These are phyloP conservation scores for Heliamphora exappendiculata DNA, from an alignment of 148 eudicot genomes.

Conservation along the genomic window DNA sequence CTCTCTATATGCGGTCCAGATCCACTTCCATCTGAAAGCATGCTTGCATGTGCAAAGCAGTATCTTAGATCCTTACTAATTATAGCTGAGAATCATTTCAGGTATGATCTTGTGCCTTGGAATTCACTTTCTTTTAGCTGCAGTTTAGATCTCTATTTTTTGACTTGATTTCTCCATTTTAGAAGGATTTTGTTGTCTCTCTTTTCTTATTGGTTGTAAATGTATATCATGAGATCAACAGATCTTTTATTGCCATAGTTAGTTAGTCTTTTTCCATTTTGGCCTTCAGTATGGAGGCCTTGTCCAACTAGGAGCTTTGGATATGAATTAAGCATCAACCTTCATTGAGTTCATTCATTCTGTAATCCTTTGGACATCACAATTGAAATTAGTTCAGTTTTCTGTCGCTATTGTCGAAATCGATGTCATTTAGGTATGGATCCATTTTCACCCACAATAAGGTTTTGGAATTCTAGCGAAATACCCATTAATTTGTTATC, in stretches of 20 bases:
- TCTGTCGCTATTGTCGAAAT: neutral
- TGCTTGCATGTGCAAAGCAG: conserved; percentile 23
- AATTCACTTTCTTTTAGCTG: too few species aligned
- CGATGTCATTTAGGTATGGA: neutral
- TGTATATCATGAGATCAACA: conserved; percentile 1
- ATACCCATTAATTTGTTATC: neutral
- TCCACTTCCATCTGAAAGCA: conserved; percentile 23
- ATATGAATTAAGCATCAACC: neutral
- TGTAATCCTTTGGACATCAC: neutral
- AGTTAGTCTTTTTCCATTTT: neutral
- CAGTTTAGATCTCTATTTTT: neutral
- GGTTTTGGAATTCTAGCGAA: neutral
- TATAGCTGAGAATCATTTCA: conserved; percentile 57
- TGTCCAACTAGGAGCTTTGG: neutral
- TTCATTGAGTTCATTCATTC: neutral
- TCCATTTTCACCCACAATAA: neutral
- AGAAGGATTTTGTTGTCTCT: neutral
- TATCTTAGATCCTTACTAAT: conserved; percentile 35
- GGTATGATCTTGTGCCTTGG: conserved; percentile 31
- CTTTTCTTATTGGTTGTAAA: neutral
- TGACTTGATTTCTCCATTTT: neutral
- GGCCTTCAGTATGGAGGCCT: too few species aligned
- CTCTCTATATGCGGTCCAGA: conserved; percentile 48
- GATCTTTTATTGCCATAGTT: neutral
- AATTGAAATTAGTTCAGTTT: neutral